Conservation (phyloP, 2,329 filamentous ascomycete genomes). For the Colletotrichum plurivorum region DNA sequence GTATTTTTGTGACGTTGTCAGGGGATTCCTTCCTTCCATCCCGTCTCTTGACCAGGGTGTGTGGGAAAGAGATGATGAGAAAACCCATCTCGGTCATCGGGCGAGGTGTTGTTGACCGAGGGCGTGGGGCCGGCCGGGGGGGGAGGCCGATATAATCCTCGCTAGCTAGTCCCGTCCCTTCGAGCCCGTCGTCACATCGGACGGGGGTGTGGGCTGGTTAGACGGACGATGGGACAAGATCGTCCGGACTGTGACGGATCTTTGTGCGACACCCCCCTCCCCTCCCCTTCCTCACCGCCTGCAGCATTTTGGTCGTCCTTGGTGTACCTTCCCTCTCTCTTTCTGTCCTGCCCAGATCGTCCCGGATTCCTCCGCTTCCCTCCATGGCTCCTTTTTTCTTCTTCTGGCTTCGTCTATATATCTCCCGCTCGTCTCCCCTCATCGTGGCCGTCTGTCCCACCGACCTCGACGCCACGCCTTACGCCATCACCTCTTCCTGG, state of each 20-base stretch:
- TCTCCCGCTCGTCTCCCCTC: slow-evolving; percentile 1
- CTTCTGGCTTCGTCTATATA: slow-evolving; percentile 27
- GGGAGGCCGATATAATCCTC: background rate
- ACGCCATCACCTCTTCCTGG: background rate
- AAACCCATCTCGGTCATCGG: slow-evolving; percentile 26
- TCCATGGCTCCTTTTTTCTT: background rate
- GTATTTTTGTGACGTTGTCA: background rate
- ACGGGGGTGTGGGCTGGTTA: slow-evolving; percentile 19
- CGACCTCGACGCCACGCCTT: slow-evolving; percentile 3
- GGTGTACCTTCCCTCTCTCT: background rate
- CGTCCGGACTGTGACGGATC: slow-evolving; percentile 35
- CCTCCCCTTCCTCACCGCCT: background rate
- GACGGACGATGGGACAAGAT: slow-evolving; percentile 36
- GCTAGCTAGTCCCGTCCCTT: slow-evolving; percentile 12
- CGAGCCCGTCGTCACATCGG: slow-evolving; percentile 21
- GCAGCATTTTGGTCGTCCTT: background rate
- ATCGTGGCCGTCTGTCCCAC: background rate
- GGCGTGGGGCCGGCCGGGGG: slow-evolving; percentile 12
- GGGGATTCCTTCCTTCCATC: slow-evolving; percentile 13
- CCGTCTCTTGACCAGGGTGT: slow-evolving; percentile 1
- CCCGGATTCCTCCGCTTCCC: background rate
- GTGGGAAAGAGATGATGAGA: background rate
- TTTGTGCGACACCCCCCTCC: slow-evolving; percentile 33
- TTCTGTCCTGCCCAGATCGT: background rate
- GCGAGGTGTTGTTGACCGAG: slow-evolving; percentile 28